phyloP scores from a whole-genome alignment of 2,329 filamentous ascomycete genomes.

The Colletotrichum sp. region DNA sequence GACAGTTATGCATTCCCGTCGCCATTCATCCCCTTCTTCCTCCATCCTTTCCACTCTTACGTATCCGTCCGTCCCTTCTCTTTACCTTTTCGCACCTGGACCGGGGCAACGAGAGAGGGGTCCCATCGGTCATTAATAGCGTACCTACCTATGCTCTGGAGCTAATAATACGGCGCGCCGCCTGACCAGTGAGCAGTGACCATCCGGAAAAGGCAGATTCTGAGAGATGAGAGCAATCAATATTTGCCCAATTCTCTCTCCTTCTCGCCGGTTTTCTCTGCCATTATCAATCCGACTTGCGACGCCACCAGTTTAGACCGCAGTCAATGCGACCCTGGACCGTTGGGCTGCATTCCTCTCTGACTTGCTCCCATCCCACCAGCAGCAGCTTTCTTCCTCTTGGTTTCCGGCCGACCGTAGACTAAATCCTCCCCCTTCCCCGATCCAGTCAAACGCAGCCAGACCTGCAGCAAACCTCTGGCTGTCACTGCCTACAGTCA shows the following conservation, averaged over 20 bases:
- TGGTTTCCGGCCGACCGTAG: background rate
- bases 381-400: background rate
- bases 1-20: background rate
- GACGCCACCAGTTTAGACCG: background rate
- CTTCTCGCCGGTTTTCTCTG: background rate
- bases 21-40: background rate
- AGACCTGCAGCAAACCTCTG: background rate
- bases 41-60: background rate
- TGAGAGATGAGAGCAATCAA: slow-evolving; percentile 10
- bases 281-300: background rate
- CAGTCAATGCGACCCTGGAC: slow-evolving; percentile 8
- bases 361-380: background rate
- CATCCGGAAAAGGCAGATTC: background rate
- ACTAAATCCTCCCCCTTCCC: background rate
- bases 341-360: background rate
- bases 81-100: background rate
- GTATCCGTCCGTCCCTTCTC: background rate
- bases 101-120: background rate
- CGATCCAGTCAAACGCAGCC: background rate
- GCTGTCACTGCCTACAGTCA: background rate
- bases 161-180: slow-evolving; percentile 5
- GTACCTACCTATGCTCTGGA: background rate
- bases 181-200: background rate
- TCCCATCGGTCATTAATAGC: background rate
- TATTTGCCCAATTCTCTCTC: background rate